Evolutionary conservation across 2,329 filamentous ascomycete genomes (phyloP), one percentile per base, ranked within the genome.

Genomic region (Gaeumannomyces tritici): DNA sequence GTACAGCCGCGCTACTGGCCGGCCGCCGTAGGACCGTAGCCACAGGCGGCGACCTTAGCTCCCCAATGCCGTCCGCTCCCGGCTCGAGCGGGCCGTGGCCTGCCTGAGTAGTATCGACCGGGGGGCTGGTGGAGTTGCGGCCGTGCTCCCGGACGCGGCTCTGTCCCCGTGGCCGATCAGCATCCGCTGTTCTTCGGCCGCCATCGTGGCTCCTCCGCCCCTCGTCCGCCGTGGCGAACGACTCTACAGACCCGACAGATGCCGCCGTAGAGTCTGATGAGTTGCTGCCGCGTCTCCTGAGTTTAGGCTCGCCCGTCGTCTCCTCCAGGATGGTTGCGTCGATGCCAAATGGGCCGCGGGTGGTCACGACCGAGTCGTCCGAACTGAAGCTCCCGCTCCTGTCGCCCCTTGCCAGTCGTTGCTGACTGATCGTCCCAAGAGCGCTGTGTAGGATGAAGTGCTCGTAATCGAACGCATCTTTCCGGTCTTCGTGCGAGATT

Each of bases 381-480:
- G 85, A 88, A 67, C 76, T 80, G 64, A 77, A 80, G 69, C 86
- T 88, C 60, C 76, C 78, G 55, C 71, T 73, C 67, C 84, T 85
- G 7, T 69, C 73, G 62, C 78, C 74, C 54, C 76, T 73, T 6
- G 70, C 71, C 63, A 81, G 73, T n/a, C 77, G 75, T 64, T 78
- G 77, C 63, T 81, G 78, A 67, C 83, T 86, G 70, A 91, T 87
- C 2, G 83, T 91, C 7, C 91, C 92, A 83, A 97, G 88, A 13
- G 92, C 91, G 67, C 91, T 96, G 73, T 97, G 92, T 18, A 97
- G 80, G 73, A 96, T 96, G 76, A 97, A 97, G 71, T 96, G 88
- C 73, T 96, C 90, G 66, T 98, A 98, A 73, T 98, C 93, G 70
- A 98, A 98, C 1, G 93, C 93, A 73, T 98, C 93, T 67, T 93